Conservation (phyloP, 441 rosid species). For the Mallotus japonicus region DNA sequence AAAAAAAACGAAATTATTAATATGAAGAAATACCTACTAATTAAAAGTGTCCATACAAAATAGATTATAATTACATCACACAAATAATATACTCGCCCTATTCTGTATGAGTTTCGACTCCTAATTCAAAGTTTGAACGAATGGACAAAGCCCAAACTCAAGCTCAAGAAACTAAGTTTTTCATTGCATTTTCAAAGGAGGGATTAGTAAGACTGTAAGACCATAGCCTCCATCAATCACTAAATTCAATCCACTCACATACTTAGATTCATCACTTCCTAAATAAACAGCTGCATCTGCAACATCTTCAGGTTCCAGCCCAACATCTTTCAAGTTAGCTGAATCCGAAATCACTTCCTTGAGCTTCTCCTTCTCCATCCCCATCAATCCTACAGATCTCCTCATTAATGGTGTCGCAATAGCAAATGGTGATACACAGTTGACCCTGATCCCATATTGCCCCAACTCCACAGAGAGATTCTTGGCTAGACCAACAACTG, state of each 20-base stretch:
- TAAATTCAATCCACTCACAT: slow-evolving; percentile 38
- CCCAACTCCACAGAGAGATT: slow-evolving; percentile 45
- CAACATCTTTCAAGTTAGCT: slow-evolving; percentile 32
- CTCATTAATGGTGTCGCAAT: slow-evolving; percentile 26
- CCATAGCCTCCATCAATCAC: slow-evolving; percentile 42
- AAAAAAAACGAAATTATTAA: too few species aligned
- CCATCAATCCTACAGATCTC: not conserved
- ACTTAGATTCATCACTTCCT: slow-evolving; percentile 40
- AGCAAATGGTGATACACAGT: slow-evolving; percentile 38
- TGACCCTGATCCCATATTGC: slow-evolving; percentile 43
- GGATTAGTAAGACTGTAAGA: slow-evolving; percentile 18
- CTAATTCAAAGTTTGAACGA: too few species aligned
- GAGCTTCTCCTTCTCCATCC: slow-evolving; percentile 2
- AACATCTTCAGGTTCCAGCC: slow-evolving; percentile 28
- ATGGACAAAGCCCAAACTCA: too few species aligned
- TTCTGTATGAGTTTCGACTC: too few species aligned
- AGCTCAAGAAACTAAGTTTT: not conserved
- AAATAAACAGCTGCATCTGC: slow-evolving; percentile 45
- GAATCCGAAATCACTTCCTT: slow-evolving; percentile 9
- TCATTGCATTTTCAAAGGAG: slow-evolving; percentile 4
- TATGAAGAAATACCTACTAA: too few species aligned
- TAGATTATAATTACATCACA: too few species aligned
- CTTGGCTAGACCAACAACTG: slow-evolving; percentile 38
- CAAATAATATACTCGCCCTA: too few species aligned
- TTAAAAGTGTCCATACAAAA: too few species aligned